phyloP scores from a whole-genome alignment of 176 grass and related monocot genomes.

The Musa troglodytarum region DNA sequence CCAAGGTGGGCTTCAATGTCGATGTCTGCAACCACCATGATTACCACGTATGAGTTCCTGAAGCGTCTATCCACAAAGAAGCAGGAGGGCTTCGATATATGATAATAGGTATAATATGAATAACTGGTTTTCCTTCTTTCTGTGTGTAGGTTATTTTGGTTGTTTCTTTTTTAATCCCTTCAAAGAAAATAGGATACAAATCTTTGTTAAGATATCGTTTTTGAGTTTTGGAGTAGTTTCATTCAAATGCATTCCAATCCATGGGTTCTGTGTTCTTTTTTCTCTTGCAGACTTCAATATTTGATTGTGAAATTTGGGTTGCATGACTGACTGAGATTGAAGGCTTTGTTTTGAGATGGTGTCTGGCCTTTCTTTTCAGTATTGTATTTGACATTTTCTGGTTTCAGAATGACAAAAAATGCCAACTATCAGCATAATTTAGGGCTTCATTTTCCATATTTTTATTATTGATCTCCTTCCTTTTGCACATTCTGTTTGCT shows the following conservation, averaged over 20 bases:
- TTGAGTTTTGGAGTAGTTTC: background rate
- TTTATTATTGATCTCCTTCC: too few relatives aligned
- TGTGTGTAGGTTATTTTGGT: background rate
- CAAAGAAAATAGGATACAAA: background rate
- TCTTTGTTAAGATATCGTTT: background rate
- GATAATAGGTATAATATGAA: slow-evolving; percentile 10
- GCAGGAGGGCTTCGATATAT: background rate
- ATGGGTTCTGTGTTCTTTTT: background rate
- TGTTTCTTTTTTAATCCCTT: slow-evolving; percentile 5
- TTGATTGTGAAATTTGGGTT: background rate
- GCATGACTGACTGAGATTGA: background rate
- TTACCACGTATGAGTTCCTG: slow-evolving; percentile 16
- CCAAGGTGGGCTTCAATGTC: slow-evolving; percentile 20
- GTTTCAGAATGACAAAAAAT: background rate
- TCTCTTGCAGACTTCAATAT: too few relatives aligned
- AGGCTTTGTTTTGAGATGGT: background rate
- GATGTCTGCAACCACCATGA: slow-evolving; percentile 13
- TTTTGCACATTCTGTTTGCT: background rate
- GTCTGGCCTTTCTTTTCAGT: background rate
- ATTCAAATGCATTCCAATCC: background rate
- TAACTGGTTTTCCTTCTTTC: background rate
- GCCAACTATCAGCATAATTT: background rate
- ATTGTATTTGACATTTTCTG: background rate
- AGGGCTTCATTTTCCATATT: background rate
- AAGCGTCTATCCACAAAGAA: slow-evolving; percentile 13